Evolutionary conservation across 352 stramenopile species (phyloP), one percentile per base, ranked within the genome.

Genomic region (Aphanomyces euteiches): DNA sequence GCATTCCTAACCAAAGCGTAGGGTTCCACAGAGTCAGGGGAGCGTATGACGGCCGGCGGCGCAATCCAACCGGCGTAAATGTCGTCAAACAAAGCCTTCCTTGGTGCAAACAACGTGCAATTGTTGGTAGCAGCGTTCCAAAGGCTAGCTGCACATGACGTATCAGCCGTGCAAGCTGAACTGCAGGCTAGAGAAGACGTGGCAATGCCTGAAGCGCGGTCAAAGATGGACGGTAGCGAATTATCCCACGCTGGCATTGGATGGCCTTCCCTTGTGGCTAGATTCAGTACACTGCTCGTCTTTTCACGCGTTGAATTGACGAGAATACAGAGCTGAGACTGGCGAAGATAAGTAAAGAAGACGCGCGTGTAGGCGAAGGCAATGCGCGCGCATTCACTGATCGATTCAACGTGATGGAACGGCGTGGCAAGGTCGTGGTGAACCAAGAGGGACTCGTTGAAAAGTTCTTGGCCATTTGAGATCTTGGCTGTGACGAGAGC

Each of bases 321-420:
- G 13, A 61, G 63, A 37, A 69, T 47, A 40, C 63, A 69, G 5
- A 69, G 37, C 37, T 61, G 21, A 13, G 63, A 47, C 45, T 43
- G 37, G 7, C 43, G 50, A 4, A 69, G 19, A 40, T 69, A 69
- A n/a, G 63, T 69, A 28, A 69, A 69, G 63, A 69, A 69, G 8
- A 38, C 34, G 37, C 57, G n/a, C 10, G 10, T 19, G 6, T 58
- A 47, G 3, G 43, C 34, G 3, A 38, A 37, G 6, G 63, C 38
- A 56, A 69, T 60, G 6, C 38, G 50, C 21, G 63, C 63, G 36
- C 63, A 69, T 28, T 69, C 63, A 28, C 47, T 47, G 17, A 69
- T 15, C 10, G 63, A 61, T 28, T 61, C 63, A 12, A 69, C 63
- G n/a, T 10, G 15, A 4, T 47, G 36, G 45, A 57, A 69, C 50